Percentiles rank a stretch among this genome's conserved stretches.
phyloP scores from a whole-genome alignment of 768 basidiomycete genomes.

The Pleurotus giganteus region DNA sequence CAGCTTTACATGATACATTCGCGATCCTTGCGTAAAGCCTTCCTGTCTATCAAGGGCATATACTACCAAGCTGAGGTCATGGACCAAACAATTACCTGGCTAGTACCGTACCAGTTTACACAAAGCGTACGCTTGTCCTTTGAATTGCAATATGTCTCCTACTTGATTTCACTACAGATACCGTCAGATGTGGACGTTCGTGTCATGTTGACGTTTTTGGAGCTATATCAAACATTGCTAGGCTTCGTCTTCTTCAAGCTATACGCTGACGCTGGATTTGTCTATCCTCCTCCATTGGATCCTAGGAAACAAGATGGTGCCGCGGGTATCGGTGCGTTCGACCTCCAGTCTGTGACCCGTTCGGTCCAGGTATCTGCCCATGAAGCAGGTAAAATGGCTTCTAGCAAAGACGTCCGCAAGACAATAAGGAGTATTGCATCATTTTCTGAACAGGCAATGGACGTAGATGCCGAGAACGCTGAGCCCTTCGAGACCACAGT shows the following conservation, averaged over 20 bases:
- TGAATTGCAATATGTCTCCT: neutral
- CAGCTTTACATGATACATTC: constrained; percentile 93
- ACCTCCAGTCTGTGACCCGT: constrained; percentile 52
- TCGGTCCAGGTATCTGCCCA: constrained; percentile 32
- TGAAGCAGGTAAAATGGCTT: constrained; percentile 41
- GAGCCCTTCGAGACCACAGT: constrained; percentile 32
- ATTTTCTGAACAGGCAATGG: constrained; percentile 21
- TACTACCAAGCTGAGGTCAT: constrained; percentile 97
- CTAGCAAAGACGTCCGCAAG: constrained; percentile 55
- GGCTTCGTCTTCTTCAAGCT: constrained; percentile 97
- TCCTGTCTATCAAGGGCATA: constrained; percentile 96
- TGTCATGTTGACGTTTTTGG: constrained; percentile 97
- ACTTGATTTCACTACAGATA: constrained; percentile 50
- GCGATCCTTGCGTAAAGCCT: constrained; percentile 80
- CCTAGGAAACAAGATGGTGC: constrained; percentile 75
- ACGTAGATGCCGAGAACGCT: constrained; percentile 37
- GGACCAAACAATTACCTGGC: constrained; percentile 92
- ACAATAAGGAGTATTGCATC: constrained; percentile 55
- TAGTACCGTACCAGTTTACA: constrained; percentile 96
- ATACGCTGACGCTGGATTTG: constrained; percentile 89
- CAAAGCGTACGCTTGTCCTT: constrained; percentile 64
- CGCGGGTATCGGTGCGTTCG: constrained; percentile 88
- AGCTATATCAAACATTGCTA: constrained; percentile 94
- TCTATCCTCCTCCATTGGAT: constrained; percentile 95
- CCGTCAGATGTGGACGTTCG: constrained; percentile 95